These are phyloP conservation scores for Lepidium aucheri DNA, from an alignment of 345 rosid species.

Conservation along the genomic window DNA sequence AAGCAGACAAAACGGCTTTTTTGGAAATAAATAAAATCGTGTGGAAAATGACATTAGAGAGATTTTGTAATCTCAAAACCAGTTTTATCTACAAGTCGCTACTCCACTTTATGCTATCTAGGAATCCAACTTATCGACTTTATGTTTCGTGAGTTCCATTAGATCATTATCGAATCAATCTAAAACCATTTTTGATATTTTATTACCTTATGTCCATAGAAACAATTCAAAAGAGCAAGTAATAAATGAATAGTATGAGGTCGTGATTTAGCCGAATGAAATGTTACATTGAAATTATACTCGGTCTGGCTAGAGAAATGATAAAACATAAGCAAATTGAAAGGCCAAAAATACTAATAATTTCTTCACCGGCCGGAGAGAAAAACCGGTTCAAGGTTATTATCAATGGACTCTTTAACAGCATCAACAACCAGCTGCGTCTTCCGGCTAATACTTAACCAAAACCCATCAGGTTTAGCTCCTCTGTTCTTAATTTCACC, in stretches of 20 bases:
- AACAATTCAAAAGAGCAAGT: too few species aligned
- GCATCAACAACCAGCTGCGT: constrained; percentile 68
- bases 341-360: too few species aligned
- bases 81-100: not conserved
- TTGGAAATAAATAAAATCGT: not conserved
- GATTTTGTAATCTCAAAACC: not conserved
- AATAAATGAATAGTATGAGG: too few species aligned
- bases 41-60: not conserved
- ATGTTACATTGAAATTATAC: not conserved
- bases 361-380: not conserved
- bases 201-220: too few species aligned
- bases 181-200: too few species aligned
- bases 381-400: constrained; percentile 41
- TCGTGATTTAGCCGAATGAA: too few species aligned
- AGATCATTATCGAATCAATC: too few species aligned
- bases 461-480: constrained; percentile 51
- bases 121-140: not conserved
- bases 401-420: constrained; percentile 52
- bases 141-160: too few species aligned
- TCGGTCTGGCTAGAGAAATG: not conserved
- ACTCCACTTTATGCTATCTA: not conserved
- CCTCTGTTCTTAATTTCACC: constrained; percentile 41
- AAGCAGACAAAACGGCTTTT: not conserved
- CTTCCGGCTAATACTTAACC: constrained; percentile 62
- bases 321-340: not conserved